Base-by-base conservation (phyloP, 2,329 filamentous ascomycete genomes). In the Verticillium albo-atrum region DNA sequence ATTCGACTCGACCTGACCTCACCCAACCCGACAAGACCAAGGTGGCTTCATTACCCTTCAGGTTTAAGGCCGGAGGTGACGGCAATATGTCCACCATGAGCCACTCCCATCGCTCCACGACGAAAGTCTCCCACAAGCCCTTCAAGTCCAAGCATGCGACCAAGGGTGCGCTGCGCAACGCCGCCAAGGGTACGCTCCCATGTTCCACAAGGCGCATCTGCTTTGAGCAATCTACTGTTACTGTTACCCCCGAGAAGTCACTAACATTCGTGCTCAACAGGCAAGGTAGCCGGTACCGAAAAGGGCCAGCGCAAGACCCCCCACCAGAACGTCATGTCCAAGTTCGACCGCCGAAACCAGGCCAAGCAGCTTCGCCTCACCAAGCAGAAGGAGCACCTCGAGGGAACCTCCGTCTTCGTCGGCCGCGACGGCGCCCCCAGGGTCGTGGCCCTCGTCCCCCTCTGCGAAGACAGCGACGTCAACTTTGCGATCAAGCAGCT, bases 251-350 rank as follows among this genome's bases (percentile, higher is more conserved):
- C 3, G n/a, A 1, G 35, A 37, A 6, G 6, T 15, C 26, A n/a
- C 25, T 53, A 53, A 53, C 51, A 27, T 28, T 25, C 10, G 20
- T n/a, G 9, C 25, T 7, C 9, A 25, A 55, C 5, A 95, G 91
- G 93, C 71, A 95, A 95, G 75, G 83, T 94, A 55, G 88, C 82
- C 58, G 62, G 62, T 47, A 79, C 85, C 68, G 90, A 96, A 71
- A 86, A 83, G 68, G 88, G 89, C 62, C 81, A 82, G 68, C 87
- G 94, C 70, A 96, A 91, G 75, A 97, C 94, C 17, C 91, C 91
- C 58, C 92, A 97, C 74, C 95, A 99, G 74, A 92, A 97, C 78
- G 86, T 97, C 77, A 94, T 97, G 91, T 96, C 92, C 61, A 99
- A 98, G 77, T 85, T 99, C 73, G 92, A 97, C 75, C 89, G 95